A percentile compares a stretch with the other conserved stretches of the same genome.
phyloP scores from a whole-genome alignment of 495 filamentous ascomycete species.

The Penicillium goetzii region DNA sequence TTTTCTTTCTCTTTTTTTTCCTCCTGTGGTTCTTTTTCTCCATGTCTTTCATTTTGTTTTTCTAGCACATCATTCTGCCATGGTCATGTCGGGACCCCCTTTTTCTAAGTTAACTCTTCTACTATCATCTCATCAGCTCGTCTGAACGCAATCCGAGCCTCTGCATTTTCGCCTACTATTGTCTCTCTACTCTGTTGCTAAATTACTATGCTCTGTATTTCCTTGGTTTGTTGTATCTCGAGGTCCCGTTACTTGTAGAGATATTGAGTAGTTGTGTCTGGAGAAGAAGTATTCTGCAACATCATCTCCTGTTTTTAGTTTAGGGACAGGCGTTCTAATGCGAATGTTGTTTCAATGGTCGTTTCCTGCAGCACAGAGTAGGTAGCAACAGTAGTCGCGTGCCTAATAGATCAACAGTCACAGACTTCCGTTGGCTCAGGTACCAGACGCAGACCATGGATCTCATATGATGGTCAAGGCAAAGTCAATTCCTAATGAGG shows the following conservation, averaged over 20 bases:
- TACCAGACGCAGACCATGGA: too few relatives aligned
- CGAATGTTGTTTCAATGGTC: neutral
- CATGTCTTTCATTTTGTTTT: conserved; percentile 24
- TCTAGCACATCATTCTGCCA: conserved; percentile 34
- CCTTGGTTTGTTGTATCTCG: neutral
- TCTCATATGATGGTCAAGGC: neutral
- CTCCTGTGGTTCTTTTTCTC: conserved; percentile 23
- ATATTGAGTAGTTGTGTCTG: neutral
- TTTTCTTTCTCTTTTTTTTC: conserved; percentile 18
- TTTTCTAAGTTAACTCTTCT: conserved; percentile 14
- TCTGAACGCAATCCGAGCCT: conserved; percentile 27
- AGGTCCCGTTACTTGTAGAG: neutral
- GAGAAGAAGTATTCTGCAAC: neutral
- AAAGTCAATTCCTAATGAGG: neutral
- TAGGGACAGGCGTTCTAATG: neutral
- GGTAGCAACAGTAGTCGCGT: neutral
- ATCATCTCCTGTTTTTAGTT: neutral
- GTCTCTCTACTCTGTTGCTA: neutral
- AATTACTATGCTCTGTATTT: neutral
- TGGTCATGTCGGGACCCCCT: conserved; percentile 27
- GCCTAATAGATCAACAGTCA: too few relatives aligned
- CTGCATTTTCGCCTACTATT: conserved; percentile 12
- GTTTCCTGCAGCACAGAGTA: neutral
- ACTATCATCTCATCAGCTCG: conserved; percentile 21
- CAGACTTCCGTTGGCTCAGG: too few relatives aligned